Base-by-base conservation (phyloP, 2,329 filamentous ascomycete genomes). In the Mycosphaerella arachidis region DNA sequence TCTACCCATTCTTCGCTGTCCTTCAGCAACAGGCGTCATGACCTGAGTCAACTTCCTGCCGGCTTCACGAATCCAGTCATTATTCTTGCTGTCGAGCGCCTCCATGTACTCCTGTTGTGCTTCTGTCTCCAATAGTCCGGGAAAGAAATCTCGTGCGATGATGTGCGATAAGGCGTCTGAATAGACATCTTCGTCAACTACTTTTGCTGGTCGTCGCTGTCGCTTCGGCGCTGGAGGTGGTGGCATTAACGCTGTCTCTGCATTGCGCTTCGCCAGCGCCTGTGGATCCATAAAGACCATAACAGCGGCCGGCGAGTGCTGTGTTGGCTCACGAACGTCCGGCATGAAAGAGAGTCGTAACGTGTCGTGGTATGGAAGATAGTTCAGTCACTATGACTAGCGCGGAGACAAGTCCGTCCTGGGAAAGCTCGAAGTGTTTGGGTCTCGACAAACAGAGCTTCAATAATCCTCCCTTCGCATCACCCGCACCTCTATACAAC, bases 81-180 rank as follows among this genome's bases (percentile, higher is more conserved):
- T 79, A 75, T 99, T 87, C 59, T 88, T 88, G 16, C 92, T 96
- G 8, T 96, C 92, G 8, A 97, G 77, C 0, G 94, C 94, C 70
- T 95, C 88, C 31, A 99, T 81, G 68, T 97, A 97, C 69, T 99
- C 94, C 72, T 92, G 87, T 73, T 97, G 92, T 0, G 88, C 88
- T 68, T 96, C 87, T 13, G 87, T 87, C 73, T 97, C 92, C 4
- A 92, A 79, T 0, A 99, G 81, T 0, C 93, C 94, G 0, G 94
- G 94, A 70, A 97, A 99, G 79, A 96, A 99, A 79, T 99, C 94
- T 66, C 94, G 87, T 9, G 91, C 91, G 64, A 99, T 96, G 72
- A 99, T 97, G 67, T 94, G 88, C 0, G 92, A 96, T 30, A 99
- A 81, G 0, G 90, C 89, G 59, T 92, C 86, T 1, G 91, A 94